Evolutionary conservation across 169 alveolate species (phyloP).

Genomic region (Plasmodium berghei): DNA sequence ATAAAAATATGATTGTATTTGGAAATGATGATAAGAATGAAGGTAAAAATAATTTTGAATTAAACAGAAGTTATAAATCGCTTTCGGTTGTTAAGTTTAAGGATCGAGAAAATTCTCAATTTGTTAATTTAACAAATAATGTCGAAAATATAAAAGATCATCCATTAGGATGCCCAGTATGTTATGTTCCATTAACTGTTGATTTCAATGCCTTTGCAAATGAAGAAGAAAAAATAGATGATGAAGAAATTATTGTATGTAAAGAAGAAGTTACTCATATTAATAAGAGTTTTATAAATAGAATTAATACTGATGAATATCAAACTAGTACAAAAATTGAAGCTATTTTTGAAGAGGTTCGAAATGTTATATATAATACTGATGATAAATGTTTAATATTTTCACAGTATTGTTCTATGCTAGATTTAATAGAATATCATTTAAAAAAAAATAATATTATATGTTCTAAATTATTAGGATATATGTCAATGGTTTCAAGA

Average conservation of each 20-base stretch:
- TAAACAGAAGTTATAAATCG: constrained; percentile 60
- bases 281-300: constrained; percentile 82
- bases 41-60: constrained; percentile 29
- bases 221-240: constrained; percentile 20
- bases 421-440: constrained; percentile 89
- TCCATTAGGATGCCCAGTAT: constrained; percentile 87
- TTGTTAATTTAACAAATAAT: constrained; percentile 22
- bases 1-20: neutral
- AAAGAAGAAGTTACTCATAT: constrained; percentile 60
- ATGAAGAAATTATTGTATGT: constrained; percentile 41
- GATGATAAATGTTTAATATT: constrained; percentile 89
- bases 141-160: constrained; percentile 60
- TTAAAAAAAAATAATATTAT: constrained; percentile 85
- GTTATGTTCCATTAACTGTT: constrained; percentile 87
- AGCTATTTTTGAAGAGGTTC: constrained; percentile 86
- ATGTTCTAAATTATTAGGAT: constrained; percentile 88
- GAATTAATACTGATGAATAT: constrained; percentile 83
- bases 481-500: constrained; percentile 86
- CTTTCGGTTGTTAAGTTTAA: constrained; percentile 77
- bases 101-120: constrained; percentile 32
- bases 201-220: constrained; percentile 43
- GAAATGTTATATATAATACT: constrained; percentile 75
- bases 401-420: constrained; percentile 91
- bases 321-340: constrained; percentile 87
- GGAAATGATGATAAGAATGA: constrained; percentile 9